Evolutionary conservation across 768 basidiomycete genomes (phyloP), one percentile per base, ranked within the genome.

Genomic region (Lactifluus volemus): DNA sequence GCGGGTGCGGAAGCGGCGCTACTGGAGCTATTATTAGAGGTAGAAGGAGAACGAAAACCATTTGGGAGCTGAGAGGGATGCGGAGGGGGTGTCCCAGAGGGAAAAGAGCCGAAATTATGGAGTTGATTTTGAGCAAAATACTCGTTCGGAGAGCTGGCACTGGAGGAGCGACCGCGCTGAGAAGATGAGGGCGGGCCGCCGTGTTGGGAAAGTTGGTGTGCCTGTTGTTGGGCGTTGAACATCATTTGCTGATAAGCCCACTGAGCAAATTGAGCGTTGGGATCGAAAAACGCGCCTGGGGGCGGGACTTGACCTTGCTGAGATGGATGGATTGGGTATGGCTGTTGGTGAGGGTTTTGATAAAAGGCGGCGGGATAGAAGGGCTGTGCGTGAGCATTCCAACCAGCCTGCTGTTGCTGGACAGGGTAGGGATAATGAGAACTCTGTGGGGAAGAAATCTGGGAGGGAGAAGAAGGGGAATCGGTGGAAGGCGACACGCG

Each of bases 211-310:
- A 64, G 63, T 17, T 65, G 64, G 8, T 65, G 64, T 50, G 62
- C 63, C 55, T 66, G 64, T 44, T 65, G 64, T 32, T 63, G 78
- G 72, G 64, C 84, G 68, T 81, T 84, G 75, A 83, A 87, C 84
- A 92, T 84, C 89, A 92, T 91, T 69, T 92, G 89, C 73, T 91
- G 89, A 74, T 92, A 92, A 41, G 89, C 88, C 89, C 90, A 92
- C 71, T 89, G 88, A 3, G 88, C 85, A 59, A 84, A 83, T 58
- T 89, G 82, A 65, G 86, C 87, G 65, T 86, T 84, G 14, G 86
- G 87, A 72, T 91, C 88, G 68, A 84, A 89, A 71, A 82, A 89
- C n/a, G 80, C 79, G 65, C 76, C 72, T 67, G 81, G 85, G 15
- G 73, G 70, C 49, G 76, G 79, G 67, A 78, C 71, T 68, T 75